Conservation (phyloP, 257 asterid genomes). For the Primulina tabacum region DNA sequence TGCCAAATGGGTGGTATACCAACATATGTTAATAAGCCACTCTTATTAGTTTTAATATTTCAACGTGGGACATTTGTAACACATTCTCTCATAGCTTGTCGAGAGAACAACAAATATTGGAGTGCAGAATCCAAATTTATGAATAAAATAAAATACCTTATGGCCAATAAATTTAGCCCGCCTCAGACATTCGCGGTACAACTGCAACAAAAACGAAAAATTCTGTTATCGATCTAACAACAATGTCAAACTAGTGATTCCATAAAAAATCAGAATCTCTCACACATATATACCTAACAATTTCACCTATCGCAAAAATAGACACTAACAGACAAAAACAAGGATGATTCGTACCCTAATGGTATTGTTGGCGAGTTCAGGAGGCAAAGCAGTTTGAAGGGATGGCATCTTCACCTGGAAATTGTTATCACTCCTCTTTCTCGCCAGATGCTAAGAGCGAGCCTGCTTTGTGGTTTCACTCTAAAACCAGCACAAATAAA, state of each 20-base stretch:
- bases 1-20: too few species aligned
- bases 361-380: slow-evolving; percentile 88
- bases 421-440: too few species aligned
- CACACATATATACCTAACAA: background rate
- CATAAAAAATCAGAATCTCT: background rate
- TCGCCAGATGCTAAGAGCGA: too few species aligned
- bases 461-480: too few species aligned
- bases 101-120: background rate
- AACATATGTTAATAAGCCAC: too few species aligned
- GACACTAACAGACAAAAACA: background rate
- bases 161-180: slow-evolving; percentile 87
- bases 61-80: too few species aligned
- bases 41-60: too few species aligned
- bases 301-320: background rate
- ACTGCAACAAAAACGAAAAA: slow-evolving; percentile 44
- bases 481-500: too few species aligned
- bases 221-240: background rate
- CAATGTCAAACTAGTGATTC: background rate
- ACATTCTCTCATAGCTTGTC: background rate
- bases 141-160: slow-evolving; percentile 43
- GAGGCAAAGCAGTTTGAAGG: slow-evolving; percentile 86
- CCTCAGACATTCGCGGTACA: slow-evolving; percentile 84
- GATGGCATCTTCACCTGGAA: slow-evolving; percentile 62
- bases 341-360: slow-evolving; percentile 52
- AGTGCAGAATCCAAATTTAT: slow-evolving; percentile 1